Percentiles rank a stretch among this genome's conserved stretches.
These are phyloP conservation scores for Acanthamoeba triangularis DNA, from an alignment of 208 protist species.

Conservation along the genomic window DNA sequence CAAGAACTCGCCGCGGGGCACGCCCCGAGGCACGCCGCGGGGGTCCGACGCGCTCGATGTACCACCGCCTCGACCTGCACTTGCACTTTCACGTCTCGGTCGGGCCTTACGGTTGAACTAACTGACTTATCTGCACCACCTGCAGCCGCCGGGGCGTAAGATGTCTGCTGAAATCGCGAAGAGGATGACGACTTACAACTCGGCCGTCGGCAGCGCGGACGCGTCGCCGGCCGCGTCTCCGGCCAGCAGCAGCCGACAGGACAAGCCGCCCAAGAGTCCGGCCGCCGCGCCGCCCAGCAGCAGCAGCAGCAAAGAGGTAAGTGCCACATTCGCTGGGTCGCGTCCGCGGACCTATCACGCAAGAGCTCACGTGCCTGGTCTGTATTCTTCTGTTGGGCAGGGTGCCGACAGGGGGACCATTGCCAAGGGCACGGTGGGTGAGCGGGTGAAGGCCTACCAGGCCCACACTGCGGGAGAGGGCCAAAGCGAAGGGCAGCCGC, in stretches of 20 bases:
- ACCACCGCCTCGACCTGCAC: not conserved
- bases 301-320: not conserved
- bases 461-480: not conserved
- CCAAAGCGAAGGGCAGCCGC: slow-evolving; percentile 24
- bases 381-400: not conserved
- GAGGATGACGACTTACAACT: not conserved
- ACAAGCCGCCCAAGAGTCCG: not conserved
- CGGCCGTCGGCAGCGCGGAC: not conserved
- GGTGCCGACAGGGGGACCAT: not conserved
- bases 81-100: not conserved
- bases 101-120: not conserved
- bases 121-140: not conserved
- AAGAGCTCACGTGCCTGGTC: not conserved
- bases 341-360: too few species aligned
- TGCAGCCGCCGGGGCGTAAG: not conserved
- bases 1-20: slow-evolving; percentile 1
- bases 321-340: too few species aligned
- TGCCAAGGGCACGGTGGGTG: slow-evolving; percentile 35
- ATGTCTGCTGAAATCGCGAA: slow-evolving; percentile 46
- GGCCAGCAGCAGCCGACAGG: not conserved
- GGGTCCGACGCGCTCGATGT: slow-evolving; percentile 1
- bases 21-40: not conserved
- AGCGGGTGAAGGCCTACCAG: slow-evolving; percentile 45
- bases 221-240: not conserved
- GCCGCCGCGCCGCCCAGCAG: not conserved